Percentiles rank a stretch among this genome's conserved stretches.
phyloP scores from a whole-genome alignment of 176 grass and related monocot species.

The Hyparrhenia diplandra region DNA sequence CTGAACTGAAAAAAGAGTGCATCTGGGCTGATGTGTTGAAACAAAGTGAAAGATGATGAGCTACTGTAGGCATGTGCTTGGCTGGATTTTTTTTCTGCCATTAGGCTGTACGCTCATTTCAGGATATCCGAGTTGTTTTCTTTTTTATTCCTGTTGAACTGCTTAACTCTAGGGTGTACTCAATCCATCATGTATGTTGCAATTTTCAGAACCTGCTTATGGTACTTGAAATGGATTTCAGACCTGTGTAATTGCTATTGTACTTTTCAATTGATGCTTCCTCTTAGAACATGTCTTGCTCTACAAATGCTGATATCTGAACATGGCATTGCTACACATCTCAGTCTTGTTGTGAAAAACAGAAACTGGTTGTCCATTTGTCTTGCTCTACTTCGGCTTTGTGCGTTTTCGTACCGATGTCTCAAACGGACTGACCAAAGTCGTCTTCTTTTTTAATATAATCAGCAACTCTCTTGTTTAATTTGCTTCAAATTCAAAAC shows the following conservation, averaged over 20 bases:
- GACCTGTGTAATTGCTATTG: constrained; percentile 5
- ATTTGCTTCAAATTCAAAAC: too few relatives aligned
- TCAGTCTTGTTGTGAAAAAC: neutral
- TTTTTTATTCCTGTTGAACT: constrained; percentile 13
- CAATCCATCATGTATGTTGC: constrained; percentile 18
- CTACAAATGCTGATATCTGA: neutral
- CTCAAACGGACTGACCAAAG: too few relatives aligned
- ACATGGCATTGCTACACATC: neutral
- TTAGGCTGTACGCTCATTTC: constrained; percentile 27
- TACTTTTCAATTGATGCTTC: constrained; percentile 30
- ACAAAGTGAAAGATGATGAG: constrained; percentile 29
- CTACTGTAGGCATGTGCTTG: constrained; percentile 15
- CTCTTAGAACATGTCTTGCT: neutral
- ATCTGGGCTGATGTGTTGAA: neutral
- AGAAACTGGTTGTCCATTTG: too few relatives aligned
- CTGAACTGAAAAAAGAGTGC: neutral
- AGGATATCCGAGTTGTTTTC: constrained; percentile 16
- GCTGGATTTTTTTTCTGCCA: constrained; percentile 14
- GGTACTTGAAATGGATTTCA: constrained; percentile 27
- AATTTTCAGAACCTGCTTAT: constrained; percentile 27
- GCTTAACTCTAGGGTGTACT: constrained; percentile 25
- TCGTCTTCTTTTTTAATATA: too few relatives aligned
- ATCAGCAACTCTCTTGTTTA: too few relatives aligned
- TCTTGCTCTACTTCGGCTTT: too few relatives aligned
- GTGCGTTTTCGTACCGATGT: too few relatives aligned